These are phyloP conservation scores for Candida nonsorbophila DNA, from an alignment of 805 yeast species.

Conservation along the genomic window DNA sequence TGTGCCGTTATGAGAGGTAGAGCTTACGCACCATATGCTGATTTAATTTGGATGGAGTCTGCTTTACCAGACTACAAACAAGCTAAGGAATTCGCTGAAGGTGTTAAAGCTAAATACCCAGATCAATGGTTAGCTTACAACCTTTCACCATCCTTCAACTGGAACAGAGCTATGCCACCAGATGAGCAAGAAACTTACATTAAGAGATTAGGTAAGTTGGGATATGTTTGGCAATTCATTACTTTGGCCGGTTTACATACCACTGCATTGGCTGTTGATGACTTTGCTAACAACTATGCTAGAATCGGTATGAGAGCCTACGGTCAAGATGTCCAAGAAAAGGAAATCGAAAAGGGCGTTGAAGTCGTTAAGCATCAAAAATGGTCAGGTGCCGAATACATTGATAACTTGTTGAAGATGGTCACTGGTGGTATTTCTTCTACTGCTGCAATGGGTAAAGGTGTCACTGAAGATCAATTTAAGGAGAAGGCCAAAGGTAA, in stretches of 20 bases:
- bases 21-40: slow-evolving; percentile 92
- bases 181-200: slow-evolving; percentile 89
- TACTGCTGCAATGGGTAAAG: slow-evolving; percentile 98
- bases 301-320: slow-evolving; percentile 92
- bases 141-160: slow-evolving; percentile 95
- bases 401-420: slow-evolving; percentile 82
- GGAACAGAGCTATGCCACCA: slow-evolving; percentile 90
- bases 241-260: slow-evolving; percentile 97
- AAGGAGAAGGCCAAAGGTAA: slow-evolving; percentile 32
- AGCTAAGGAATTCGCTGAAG: slow-evolving; percentile 92
- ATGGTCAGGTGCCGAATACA: slow-evolving; percentile 98
- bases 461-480: slow-evolving; percentile 97
- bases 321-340: slow-evolving; percentile 80
- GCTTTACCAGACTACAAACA: slow-evolving; percentile 90
- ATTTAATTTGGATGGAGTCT: slow-evolving; percentile 97
- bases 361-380: slow-evolving; percentile 97
- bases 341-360: slow-evolving; percentile 82
- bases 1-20: slow-evolving; percentile 97
- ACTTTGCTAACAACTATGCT: slow-evolving; percentile 73
- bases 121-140: slow-evolving; percentile 95
- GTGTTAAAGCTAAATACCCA: slow-evolving; percentile 77
- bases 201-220: slow-evolving; percentile 76
- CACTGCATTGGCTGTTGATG: slow-evolving; percentile 85
- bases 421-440: slow-evolving; percentile 93
- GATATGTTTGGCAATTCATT: slow-evolving; percentile 96